phyloP scores from a whole-genome alignment of 345 rosid species.

The Euphorbia lathyris region DNA sequence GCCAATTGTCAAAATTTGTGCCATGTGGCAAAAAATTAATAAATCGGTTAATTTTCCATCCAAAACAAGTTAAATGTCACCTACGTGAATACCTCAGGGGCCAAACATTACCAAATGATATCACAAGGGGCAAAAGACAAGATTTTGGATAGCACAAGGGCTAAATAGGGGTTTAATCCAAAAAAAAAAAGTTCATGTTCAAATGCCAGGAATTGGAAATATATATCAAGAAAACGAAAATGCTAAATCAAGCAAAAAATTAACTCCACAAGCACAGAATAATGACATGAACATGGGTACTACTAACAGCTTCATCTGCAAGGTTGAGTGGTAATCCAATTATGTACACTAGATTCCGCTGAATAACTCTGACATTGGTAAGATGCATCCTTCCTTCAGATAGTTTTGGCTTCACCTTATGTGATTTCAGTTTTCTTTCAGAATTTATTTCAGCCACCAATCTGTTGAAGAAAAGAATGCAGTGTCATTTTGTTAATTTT shows the following conservation, averaged over 20 bases:
- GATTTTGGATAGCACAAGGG: too few species aligned
- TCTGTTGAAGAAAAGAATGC: conserved; percentile 29
- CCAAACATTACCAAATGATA: too few species aligned
- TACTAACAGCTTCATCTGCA: conserved; percentile 77
- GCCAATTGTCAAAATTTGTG: too few species aligned
- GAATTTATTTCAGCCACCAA: conserved; percentile 58
- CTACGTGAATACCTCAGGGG: too few species aligned
- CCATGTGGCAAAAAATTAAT: too few species aligned
- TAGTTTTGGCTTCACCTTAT: conserved; percentile 60
- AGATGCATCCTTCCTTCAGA: conserved; percentile 79
- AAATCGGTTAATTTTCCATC: too few species aligned
- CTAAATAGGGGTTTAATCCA: too few species aligned
- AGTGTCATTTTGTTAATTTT: not conserved
- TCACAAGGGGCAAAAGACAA: too few species aligned
- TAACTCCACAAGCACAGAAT: not conserved
- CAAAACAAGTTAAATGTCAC: too few species aligned
- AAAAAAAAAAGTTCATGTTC: not conserved
- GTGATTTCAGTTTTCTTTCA: conserved; percentile 64
- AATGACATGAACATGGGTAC: not conserved
- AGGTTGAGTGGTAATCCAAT: conserved; percentile 85
- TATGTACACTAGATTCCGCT: conserved; percentile 81
- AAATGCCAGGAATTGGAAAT: not conserved
- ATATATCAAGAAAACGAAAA: not conserved
- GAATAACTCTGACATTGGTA: conserved; percentile 74
- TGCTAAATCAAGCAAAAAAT: not conserved